Percentiles rank a stretch among this genome's conserved stretches.
phyloP scores from a whole-genome alignment of 495 filamentous ascomycete species.

The Penicillium turbatum region DNA sequence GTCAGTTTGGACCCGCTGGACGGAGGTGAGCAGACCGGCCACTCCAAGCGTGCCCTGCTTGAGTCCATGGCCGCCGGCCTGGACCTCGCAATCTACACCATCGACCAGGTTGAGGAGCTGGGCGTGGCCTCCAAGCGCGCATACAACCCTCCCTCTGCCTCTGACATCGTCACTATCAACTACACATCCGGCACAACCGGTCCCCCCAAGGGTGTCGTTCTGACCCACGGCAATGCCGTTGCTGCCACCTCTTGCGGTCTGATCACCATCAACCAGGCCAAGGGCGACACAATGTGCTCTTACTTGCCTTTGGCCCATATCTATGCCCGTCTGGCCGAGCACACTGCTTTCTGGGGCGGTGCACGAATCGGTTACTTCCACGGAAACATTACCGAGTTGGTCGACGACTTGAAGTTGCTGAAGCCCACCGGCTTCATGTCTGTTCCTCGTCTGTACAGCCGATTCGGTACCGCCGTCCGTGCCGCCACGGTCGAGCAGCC shows the following conservation, averaged over 20 bases:
- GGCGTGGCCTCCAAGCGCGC: conserved; percentile 64
- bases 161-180: conserved; percentile 89
- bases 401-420: conserved; percentile 88
- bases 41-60: conserved; percentile 74
- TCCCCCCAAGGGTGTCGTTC: conserved; percentile 84
- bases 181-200: conserved; percentile 98
- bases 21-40: conserved; percentile 68
- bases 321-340: conserved; percentile 79
- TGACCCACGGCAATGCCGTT: conserved; percentile 79
- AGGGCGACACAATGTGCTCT: conserved; percentile 64
- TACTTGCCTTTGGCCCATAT: conserved; percentile 96
- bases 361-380: conserved; percentile 89
- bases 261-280: conserved; percentile 42
- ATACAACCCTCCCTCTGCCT: conserved; percentile 61
- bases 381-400: conserved; percentile 78
- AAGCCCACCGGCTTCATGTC: conserved; percentile 80
- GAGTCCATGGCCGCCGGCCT: conserved; percentile 65
- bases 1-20: conserved; percentile 84
- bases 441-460: conserved; percentile 88
- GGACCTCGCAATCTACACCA: conserved; percentile 72
- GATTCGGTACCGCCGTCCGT: conserved; percentile 79
- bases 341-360: conserved; percentile 67
- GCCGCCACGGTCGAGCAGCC: conserved; percentile 70
- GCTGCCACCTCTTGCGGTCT: conserved; percentile 62
- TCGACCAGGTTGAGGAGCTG: conserved; percentile 72